phyloP scores from a whole-genome alignment of 148 eudicot species.

The Vaccinium darrowii region DNA sequence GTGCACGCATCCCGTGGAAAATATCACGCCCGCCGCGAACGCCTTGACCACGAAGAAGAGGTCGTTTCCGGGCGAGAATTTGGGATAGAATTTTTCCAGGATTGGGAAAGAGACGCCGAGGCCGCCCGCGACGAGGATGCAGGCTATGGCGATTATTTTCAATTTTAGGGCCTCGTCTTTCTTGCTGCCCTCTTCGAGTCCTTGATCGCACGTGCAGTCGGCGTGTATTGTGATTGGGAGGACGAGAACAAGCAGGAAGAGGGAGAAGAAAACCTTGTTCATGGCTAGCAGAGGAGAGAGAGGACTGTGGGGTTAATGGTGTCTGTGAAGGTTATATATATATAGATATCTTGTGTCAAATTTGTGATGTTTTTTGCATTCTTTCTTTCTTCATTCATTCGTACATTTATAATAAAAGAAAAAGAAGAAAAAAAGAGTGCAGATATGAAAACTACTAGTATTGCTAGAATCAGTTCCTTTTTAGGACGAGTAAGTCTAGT shows the following conservation, averaged over 20 bases:
- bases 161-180: slow-evolving; percentile 18
- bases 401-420: no score
- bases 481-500: no score
- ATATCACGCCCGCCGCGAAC: slow-evolving; percentile 46
- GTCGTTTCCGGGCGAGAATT: slow-evolving; percentile 24
- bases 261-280: neutral
- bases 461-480: no score
- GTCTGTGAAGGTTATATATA: slow-evolving; percentile 1
- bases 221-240: slow-evolving; percentile 13
- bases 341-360: neutral
- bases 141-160: slow-evolving; percentile 29
- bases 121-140: slow-evolving; percentile 22
- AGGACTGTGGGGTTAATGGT: neutral
- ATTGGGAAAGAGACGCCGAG: slow-evolving; percentile 35
- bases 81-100: slow-evolving; percentile 22
- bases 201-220: slow-evolving; percentile 13
- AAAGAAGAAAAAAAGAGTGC: no score
- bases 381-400: no score
- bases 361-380: no score
- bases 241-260: neutral
- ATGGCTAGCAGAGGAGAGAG: neutral
- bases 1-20: slow-evolving; percentile 39
- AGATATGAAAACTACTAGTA: no score
- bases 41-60: slow-evolving; percentile 37
- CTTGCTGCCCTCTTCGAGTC: neutral